Evolutionary conservation across 2,329 filamentous ascomycete genomes (phyloP), one percentile per base, ranked within the genome.

Genomic region (Ramichloridium luteum): DNA sequence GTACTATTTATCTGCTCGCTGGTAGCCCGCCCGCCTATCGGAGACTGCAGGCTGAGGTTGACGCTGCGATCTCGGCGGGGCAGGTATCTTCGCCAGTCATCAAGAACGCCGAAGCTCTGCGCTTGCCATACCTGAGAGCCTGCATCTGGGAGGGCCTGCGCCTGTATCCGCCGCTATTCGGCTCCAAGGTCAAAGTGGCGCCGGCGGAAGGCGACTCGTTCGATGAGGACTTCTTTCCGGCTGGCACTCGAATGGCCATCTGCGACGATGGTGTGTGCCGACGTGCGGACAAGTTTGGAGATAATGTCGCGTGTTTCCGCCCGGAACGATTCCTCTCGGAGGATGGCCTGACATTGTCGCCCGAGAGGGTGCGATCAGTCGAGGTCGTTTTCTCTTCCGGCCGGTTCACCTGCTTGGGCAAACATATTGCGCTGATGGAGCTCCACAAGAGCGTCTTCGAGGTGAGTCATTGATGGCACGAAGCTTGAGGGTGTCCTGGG

Each of bases 261-360:
- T 61, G 56, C 29, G 50, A 60, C 2, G 60, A 60, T 38, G 57
- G 54, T 3, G 45, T 65, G 12, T 57, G 62, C 33, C 52, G 54
- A 17, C 49, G 56, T 28, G 54, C 58, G 38, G 39, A 35, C 11
- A 43, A 58, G 14, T 59, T 56, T 31, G 61, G 63, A 6, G 35
- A 46, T 1, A 61, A 66, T 36, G 57, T 59, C 2, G 48, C 57
- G 18, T 34, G 57, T 1, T 71, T 63, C 43, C 51, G 58, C 13
- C 68, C 68, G 1, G 65, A 66, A 30, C 55, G 68, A 26, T 71
- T 66, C 64, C 41, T 71, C 8, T n/a, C n/a, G n/a, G 53, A 63
- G 34, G 54, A 48, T 1, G 45, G 50, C 8, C 42, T 46, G 2
- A 51, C 50, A 2, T 51, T 54, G 25, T 45, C 53, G 31, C 44